Evolutionary conservation across 345 rosid species (phyloP), one percentile per base, ranked within the genome.

Genomic region (Limnanthes douglasii): DNA sequence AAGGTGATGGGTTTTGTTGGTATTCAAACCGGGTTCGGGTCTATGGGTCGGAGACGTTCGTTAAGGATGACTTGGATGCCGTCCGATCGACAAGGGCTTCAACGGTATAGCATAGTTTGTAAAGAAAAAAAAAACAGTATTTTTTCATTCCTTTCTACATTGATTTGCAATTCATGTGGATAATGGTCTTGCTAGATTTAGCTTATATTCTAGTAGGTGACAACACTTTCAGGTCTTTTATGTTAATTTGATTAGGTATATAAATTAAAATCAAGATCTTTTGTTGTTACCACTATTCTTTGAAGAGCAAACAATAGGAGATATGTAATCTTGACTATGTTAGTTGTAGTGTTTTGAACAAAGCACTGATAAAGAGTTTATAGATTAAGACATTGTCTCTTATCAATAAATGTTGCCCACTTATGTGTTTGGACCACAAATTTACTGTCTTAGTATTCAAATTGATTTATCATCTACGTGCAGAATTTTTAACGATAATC

Each of bases 41-140:
- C 92, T 0, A 10, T 31, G 0, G 83, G 68, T 35, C 65, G 95
- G 20, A 65, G 95, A 40, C 64, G 53, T 29, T 57, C 95, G 4
- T 59, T 83, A 39, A 60, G 95, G 59, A 60, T 46, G 62, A 78
- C 92, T 0, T 83, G 92, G 95, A 56, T 83, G 77, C 92, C 92
- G 14, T 68, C 92, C 22, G 78, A 78, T 72, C 80, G 41, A 8
- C 69, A 69, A 32, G 75, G 71, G 27, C 76, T 78, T 60, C 71
- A 64, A 68, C 74, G 73, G 95, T 83, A 56, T 12, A 21, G 11
- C 30, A 13, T 15, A n/a, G n/a, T n/a, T n/a, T n/a, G n/a, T n/a
- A n/a, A n/a, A n/a, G n/a, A n/a, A n/a, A n/a, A n/a, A n/a, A n/a
- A n/a, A n/a, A n/a, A n/a, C n/a, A n/a, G n/a, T n/a, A n/a, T 32